A percentile compares a stretch with the other conserved stretches of the same genome.
Conservation (phyloP, 179 eudicot genomes). For the Beta lomatogona region DNA sequence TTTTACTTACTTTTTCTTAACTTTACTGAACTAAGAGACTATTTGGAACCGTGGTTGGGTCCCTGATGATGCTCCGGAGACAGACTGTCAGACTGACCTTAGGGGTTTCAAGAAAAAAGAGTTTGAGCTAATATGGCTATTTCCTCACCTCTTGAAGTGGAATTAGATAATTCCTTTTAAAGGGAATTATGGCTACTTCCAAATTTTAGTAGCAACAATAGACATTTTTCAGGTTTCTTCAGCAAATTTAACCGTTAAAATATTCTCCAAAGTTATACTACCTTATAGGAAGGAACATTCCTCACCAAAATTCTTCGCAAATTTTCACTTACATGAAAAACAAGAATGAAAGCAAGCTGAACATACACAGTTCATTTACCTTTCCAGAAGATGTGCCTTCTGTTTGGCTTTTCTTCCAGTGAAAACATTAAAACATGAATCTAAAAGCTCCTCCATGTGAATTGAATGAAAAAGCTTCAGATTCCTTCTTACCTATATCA, state of each 20-base stretch:
- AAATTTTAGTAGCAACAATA: background rate
- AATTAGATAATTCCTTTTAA: background rate
- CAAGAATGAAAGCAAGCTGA: background rate
- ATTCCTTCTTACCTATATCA: slow-evolving; percentile 78
- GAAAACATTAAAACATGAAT: slow-evolving; percentile 62
- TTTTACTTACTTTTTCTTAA: too few relatives aligned
- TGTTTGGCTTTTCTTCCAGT: slow-evolving; percentile 66
- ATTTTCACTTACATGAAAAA: background rate
- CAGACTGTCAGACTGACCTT: too few relatives aligned
- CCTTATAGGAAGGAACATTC: background rate
- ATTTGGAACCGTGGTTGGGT: too few relatives aligned
- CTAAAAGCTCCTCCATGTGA: slow-evolving; percentile 63
- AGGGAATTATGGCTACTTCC: background rate
- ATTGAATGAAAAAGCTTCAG: slow-evolving; percentile 64
- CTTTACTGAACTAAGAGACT: too few relatives aligned
- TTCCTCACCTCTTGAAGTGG: background rate
- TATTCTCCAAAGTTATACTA: background rate
- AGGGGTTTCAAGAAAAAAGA: too few relatives aligned
- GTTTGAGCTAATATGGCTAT: background rate
- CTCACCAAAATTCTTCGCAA: background rate
- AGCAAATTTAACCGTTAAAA: too few relatives aligned
- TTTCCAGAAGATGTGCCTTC: slow-evolving; percentile 79
- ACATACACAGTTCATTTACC: slow-evolving; percentile 37
- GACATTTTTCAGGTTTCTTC: too few relatives aligned
- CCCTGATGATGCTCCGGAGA: too few relatives aligned